Evolutionary conservation across 2,329 filamentous ascomycete species (phyloP).

Genomic region (Exserohilum rostratum): DNA sequence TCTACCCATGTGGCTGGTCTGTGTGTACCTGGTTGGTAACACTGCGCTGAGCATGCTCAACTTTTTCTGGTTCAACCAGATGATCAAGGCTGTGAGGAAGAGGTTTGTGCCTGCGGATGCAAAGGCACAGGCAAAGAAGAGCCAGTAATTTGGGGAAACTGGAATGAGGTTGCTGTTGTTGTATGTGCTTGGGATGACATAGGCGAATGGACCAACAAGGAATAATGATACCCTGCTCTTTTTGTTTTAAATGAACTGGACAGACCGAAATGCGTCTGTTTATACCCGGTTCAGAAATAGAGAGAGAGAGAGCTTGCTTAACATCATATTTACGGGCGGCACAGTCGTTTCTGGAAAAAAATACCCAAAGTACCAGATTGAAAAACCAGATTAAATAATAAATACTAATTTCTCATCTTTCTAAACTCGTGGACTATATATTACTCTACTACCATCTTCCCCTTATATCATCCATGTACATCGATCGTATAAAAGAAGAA

Average conservation of each 20-base stretch:
- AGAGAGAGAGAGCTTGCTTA: background rate
- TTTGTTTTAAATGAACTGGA: background rate
- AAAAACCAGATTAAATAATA: too few species aligned
- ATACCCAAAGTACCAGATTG: too few species aligned
- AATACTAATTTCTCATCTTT: too few species aligned
- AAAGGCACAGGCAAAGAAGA: slow-evolving; percentile 27
- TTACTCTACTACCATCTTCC: too few species aligned
- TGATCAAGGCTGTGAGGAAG: slow-evolving; percentile 80
- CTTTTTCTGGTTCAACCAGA: slow-evolving; percentile 84
- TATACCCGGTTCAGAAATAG: too few species aligned
- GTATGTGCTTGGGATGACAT: background rate
- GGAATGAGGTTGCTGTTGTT: too few species aligned
- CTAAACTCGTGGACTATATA: too few species aligned
- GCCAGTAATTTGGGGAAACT: slow-evolving; percentile 11
- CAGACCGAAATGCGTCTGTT: background rate
- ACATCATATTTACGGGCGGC: too few species aligned
- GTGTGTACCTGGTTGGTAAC: slow-evolving; percentile 73
- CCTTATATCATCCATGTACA: too few species aligned
- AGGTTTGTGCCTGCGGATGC: slow-evolving; percentile 63
- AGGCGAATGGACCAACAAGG: background rate
- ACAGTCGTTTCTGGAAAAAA: too few species aligned
- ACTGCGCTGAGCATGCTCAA: slow-evolving; percentile 75
- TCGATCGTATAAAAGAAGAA: too few species aligned
- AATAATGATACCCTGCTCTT: slow-evolving; percentile 8
- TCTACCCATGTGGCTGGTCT: slow-evolving; percentile 72